phyloP scores from a whole-genome alignment of 2,329 filamentous ascomycete genomes.

The Trichoderma sp. region DNA sequence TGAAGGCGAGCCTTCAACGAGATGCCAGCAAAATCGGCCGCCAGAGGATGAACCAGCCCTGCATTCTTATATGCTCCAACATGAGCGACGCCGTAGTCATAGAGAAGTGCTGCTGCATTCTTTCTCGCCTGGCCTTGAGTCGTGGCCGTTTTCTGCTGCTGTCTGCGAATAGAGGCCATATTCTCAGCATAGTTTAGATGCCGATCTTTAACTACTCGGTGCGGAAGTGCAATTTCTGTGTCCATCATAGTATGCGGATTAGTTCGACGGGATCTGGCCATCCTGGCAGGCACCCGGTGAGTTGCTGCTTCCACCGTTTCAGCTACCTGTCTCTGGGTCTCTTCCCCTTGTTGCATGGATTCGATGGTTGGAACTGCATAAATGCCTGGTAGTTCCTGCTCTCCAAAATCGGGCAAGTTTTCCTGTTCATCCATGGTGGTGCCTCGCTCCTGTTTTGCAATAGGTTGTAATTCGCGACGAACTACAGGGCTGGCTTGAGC shows the following conservation, averaged over 20 bases:
- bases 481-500: not conserved
- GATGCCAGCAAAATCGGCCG: slow-evolving; percentile 43
- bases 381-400: slow-evolving; percentile 38
- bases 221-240: slow-evolving; percentile 33
- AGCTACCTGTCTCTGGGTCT: slow-evolving; percentile 1
- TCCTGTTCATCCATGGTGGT: slow-evolving; percentile 26
- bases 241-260: slow-evolving; percentile 33
- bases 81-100: slow-evolving; percentile 35
- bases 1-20: slow-evolving; percentile 36
- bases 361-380: slow-evolving; percentile 29
- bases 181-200: slow-evolving; percentile 46
- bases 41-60: slow-evolving; percentile 42
- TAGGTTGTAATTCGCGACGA: not conserved
- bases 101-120: slow-evolving; percentile 33
- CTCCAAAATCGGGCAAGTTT: slow-evolving; percentile 37
- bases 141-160: slow-evolving; percentile 22
- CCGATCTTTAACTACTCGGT: slow-evolving; percentile 41
- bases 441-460: not conserved
- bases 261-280: slow-evolving; percentile 27
- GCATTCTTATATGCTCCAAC: slow-evolving; percentile 28
- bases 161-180: slow-evolving; percentile 46
- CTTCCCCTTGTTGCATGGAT: not conserved
- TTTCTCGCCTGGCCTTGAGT: slow-evolving; percentile 39
- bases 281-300: slow-evolving; percentile 23
- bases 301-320: slow-evolving; percentile 25